These are phyloP conservation scores for Penicillium fimorum DNA, from an alignment of 495 filamentous ascomycete species.

Conservation along the genomic window DNA sequence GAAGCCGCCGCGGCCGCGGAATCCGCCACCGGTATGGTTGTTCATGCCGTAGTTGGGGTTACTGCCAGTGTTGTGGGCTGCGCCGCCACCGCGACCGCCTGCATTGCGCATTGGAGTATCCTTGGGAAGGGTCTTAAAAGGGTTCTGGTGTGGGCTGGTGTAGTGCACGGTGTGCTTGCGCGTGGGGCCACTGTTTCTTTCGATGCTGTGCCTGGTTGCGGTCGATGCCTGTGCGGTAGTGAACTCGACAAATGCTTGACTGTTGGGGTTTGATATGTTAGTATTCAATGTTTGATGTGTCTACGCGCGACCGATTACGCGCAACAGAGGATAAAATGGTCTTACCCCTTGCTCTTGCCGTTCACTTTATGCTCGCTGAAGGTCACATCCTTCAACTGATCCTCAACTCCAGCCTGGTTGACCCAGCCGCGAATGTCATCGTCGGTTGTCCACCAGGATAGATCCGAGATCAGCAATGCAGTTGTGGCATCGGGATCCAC, in stretches of 20 bases:
- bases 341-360: slow-evolving; percentile 95
- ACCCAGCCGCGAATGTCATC: slow-evolving; percentile 92
- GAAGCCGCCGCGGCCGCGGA: slow-evolving; percentile 51
- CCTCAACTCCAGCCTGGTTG: slow-evolving; percentile 69
- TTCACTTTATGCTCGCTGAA: slow-evolving; percentile 99
- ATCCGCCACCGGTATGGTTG: slow-evolving; percentile 31
- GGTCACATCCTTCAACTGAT: slow-evolving; percentile 86
- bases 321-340: neutral
- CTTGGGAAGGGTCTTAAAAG: slow-evolving; percentile 89
- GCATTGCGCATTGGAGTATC: slow-evolving; percentile 77
- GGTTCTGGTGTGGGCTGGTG: slow-evolving; percentile 74
- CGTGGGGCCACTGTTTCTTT: slow-evolving; percentile 55
- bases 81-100: slow-evolving; percentile 37
- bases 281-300: slow-evolving; percentile 3
- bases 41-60: slow-evolving; percentile 22
- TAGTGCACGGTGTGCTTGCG: slow-evolving; percentile 75
- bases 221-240: slow-evolving; percentile 80
- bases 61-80: neutral
- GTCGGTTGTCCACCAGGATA: slow-evolving; percentile 96
- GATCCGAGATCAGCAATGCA: slow-evolving; percentile 79
- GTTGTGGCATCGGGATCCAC: slow-evolving; percentile 79
- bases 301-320: neutral
- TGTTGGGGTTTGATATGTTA: slow-evolving; percentile 32
- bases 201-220: slow-evolving; percentile 79
- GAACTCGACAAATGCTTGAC: slow-evolving; percentile 90